Percentiles rank a stretch among this genome's conserved stretches.
Conservation (phyloP, 2,329 filamentous ascomycete species). For the Graphilbum fragrans region DNA sequence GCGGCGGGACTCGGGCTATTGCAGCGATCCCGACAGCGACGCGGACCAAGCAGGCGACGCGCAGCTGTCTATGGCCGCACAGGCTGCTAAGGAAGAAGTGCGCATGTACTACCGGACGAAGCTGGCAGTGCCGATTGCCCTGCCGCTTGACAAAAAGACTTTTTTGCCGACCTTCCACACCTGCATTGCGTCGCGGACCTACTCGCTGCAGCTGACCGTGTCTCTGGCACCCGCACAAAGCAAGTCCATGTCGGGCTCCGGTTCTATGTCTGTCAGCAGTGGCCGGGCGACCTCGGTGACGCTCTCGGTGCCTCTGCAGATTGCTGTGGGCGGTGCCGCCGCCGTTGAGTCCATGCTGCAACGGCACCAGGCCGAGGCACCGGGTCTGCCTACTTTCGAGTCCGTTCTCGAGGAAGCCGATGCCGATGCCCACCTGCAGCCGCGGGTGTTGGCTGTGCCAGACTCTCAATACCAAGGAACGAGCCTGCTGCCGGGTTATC, state of each 20-base stretch:
- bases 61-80: too few species aligned
- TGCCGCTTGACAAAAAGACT: conserved; percentile 33
- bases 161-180: conserved; percentile 47
- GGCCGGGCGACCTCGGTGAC: conserved; percentile 2
- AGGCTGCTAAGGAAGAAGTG: conserved; percentile 6
- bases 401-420: conserved; percentile 32
- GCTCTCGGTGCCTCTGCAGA: conserved; percentile 7
- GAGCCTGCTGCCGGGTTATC: conserved; percentile 16
- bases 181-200: conserved; percentile 43
- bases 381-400: conserved; percentile 36
- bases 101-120: conserved; percentile 26
- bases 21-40: conserved; percentile 21
- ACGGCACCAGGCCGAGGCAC: conserved; percentile 8
- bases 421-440: conserved; percentile 28
- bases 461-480: conserved; percentile 10
- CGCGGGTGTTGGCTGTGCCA: conserved; percentile 26
- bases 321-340: conserved; percentile 3
- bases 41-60: background rate
- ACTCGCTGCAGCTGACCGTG: conserved; percentile 35
- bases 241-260: conserved; percentile 26
- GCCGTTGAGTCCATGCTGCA: conserved; percentile 10
- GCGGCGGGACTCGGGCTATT: conserved; percentile 42
- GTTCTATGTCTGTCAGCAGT: conserved; percentile 2
- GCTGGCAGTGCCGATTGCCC: conserved; percentile 33
- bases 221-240: conserved; percentile 20